phyloP scores from a whole-genome alignment of 371 early-diverging fungal genomes.

The Rhizopus microsporus region DNA sequence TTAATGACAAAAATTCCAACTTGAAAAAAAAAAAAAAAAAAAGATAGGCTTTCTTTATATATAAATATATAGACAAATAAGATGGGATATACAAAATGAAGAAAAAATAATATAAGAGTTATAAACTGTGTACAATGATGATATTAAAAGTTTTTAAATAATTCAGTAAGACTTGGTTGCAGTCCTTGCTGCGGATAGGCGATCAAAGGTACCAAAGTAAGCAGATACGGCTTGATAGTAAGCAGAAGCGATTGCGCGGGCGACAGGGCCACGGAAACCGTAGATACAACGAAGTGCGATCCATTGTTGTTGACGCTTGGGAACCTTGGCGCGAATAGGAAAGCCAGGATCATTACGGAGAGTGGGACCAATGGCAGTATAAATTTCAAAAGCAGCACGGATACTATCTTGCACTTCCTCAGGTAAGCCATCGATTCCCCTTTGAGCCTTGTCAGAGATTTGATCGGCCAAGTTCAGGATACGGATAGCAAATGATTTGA shows the following conservation, averaged over 20 bases:
- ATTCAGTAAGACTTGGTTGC: neutral
- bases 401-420: constrained; percentile 40
- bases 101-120: constrained; percentile 5
- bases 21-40: too few species aligned
- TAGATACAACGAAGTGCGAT: constrained; percentile 45
- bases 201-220: constrained; percentile 10
- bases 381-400: constrained; percentile 50
- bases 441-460: constrained; percentile 31
- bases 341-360: constrained; percentile 33
- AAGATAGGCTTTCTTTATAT: too few species aligned
- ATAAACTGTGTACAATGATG: constrained; percentile 8
- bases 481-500: constrained; percentile 28
- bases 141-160: neutral
- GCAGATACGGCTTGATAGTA: constrained; percentile 11
- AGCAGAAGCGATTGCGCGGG: constrained; percentile 20
- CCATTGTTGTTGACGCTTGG: constrained; percentile 36
- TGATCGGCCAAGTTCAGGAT: constrained; percentile 32
- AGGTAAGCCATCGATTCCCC: constrained; percentile 47
- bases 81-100: constrained; percentile 5
- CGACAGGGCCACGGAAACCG: constrained; percentile 34
- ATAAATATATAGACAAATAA: neutral
- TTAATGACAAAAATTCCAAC: too few species aligned
- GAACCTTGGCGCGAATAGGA: constrained; percentile 44
- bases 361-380: constrained; percentile 45
- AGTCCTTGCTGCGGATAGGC: constrained; percentile 8